Percentiles rank a stretch among this genome's conserved stretches.
Evolutionary conservation across 2,329 filamentous ascomycete species (phyloP).

Genomic region (Clonostachys rosea): DNA sequence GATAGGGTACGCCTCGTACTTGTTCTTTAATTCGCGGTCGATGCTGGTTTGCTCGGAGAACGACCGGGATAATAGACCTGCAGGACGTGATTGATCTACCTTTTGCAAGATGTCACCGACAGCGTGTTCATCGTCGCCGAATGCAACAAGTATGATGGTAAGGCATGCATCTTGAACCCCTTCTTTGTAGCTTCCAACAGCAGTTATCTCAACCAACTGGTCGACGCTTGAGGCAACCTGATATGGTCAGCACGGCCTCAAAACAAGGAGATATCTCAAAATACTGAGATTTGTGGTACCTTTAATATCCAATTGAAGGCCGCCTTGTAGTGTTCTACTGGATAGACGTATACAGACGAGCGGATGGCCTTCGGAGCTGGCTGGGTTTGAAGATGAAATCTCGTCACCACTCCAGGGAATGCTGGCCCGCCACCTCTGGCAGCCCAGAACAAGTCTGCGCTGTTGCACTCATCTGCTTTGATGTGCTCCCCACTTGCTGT

Average conservation of each 20-base stretch:
- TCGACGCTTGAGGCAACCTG: constrained; percentile 8
- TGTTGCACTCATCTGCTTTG: constrained; percentile 26
- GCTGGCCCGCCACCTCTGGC: constrained; percentile 9
- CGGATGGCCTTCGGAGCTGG: constrained; percentile 19
- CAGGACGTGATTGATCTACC: constrained; percentile 27
- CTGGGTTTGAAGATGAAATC: constrained; percentile 38
- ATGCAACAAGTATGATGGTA: constrained; percentile 30
- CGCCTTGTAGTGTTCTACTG: constrained; percentile 33
- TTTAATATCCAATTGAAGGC: constrained; percentile 42
- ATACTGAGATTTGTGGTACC: constrained; percentile 13
- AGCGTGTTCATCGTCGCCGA: constrained; percentile 26
- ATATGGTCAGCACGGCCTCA: not conserved
- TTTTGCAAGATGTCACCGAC: constrained; percentile 24
- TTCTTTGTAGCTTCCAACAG: constrained; percentile 6
- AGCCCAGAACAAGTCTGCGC: constrained; percentile 25
- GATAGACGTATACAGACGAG: constrained; percentile 37
- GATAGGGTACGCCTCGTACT: constrained; percentile 40
- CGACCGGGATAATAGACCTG: constrained; percentile 24
- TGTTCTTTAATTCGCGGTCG: constrained; percentile 30
- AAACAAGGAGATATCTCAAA: not conserved
- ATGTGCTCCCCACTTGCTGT: constrained; percentile 33
- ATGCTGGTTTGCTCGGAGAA: constrained; percentile 34
- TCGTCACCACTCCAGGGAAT: constrained; percentile 47
- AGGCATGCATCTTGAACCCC: constrained; percentile 12
- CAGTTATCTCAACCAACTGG: constrained; percentile 8